phyloP scores from a whole-genome alignment of 2,329 filamentous ascomycete species.

The Trichoderma sp. region DNA sequence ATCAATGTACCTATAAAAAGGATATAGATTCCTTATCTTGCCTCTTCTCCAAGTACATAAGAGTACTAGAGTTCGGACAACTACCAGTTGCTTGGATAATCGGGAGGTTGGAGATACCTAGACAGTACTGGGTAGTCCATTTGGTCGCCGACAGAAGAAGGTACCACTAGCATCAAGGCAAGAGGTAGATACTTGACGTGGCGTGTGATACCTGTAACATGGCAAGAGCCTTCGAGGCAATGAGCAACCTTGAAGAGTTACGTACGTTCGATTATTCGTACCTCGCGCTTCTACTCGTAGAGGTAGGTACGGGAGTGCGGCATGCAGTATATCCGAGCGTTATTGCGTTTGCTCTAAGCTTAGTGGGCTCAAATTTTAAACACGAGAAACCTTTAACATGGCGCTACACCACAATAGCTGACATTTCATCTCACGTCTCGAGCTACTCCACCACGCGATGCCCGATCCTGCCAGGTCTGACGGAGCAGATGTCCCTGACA shows the following conservation, averaged over 20 bases:
- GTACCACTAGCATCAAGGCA: neutral
- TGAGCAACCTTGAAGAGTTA: neutral
- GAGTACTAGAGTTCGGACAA: neutral
- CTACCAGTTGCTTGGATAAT: neutral
- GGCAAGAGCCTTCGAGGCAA: neutral
- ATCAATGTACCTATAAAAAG: neutral
- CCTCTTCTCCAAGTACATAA: neutral
- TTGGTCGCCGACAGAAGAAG: neutral
- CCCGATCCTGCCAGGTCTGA: neutral
- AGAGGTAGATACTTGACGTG: neutral
- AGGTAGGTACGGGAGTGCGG: neutral
- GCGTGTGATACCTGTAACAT: neutral
- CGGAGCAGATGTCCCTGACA: neutral
- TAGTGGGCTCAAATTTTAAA: slow-evolving; percentile 1
- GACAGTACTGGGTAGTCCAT: neutral
- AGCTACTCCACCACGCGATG: slow-evolving; percentile 4
- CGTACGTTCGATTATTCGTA: neutral
- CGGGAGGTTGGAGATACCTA: neutral
- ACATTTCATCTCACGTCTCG: slow-evolving; percentile 3
- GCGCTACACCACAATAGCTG: slow-evolving; percentile 1
- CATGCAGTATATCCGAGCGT: neutral
- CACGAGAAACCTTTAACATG: neutral
- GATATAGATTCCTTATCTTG: neutral
- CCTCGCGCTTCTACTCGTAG: neutral
- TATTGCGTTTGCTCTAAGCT: neutral